Conservation (phyloP, 129 eudicot genomes). For the Flaveria brownii region DNA sequence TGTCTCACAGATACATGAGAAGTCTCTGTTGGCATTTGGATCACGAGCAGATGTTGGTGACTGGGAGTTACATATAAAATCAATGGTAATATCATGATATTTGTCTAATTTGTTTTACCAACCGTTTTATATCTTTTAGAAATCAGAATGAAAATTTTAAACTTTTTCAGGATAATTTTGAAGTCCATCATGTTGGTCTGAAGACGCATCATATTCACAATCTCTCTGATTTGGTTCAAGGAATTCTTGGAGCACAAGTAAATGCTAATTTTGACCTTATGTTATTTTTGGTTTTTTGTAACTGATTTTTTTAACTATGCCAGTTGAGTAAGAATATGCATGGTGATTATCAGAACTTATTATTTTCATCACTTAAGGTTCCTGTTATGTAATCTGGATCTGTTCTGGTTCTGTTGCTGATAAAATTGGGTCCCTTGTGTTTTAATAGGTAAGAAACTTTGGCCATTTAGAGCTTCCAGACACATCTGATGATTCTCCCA, state of each 20-base stretch:
- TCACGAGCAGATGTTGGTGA: conserved; percentile 71
- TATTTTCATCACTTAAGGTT: background rate
- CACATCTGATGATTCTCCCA: conserved; percentile 65
- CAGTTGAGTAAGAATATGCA: background rate
- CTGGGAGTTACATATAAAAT: conserved; percentile 85
- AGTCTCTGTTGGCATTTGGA: conserved; percentile 73
- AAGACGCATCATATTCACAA: conserved; percentile 82
- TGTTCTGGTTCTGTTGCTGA: conserved; percentile 17
- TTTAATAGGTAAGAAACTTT: conserved; percentile 56
- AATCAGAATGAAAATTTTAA: background rate
- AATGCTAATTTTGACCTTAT: conserved; percentile 25
- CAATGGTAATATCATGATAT: conserved; percentile 51
- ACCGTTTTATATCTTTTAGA: background rate
- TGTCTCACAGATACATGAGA: conserved; percentile 42
- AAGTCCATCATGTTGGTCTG: conserved; percentile 87
- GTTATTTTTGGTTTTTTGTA: conserved; percentile 26
- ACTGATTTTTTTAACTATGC: conserved; percentile 12
- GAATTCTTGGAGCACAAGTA: conserved; percentile 70
- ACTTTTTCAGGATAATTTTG: conserved; percentile 68
- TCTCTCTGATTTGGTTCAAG: conserved; percentile 77
- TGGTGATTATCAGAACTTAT: background rate
- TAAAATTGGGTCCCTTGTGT: conserved; percentile 13
- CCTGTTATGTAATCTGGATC: background rate
- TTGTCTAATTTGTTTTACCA: background rate
- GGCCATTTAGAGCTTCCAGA: conserved; percentile 84